Evolutionary conservation across 805 yeast species (phyloP), one percentile per base, ranked within the genome.

Genomic region (Saccharomycopsis fermentans): DNA sequence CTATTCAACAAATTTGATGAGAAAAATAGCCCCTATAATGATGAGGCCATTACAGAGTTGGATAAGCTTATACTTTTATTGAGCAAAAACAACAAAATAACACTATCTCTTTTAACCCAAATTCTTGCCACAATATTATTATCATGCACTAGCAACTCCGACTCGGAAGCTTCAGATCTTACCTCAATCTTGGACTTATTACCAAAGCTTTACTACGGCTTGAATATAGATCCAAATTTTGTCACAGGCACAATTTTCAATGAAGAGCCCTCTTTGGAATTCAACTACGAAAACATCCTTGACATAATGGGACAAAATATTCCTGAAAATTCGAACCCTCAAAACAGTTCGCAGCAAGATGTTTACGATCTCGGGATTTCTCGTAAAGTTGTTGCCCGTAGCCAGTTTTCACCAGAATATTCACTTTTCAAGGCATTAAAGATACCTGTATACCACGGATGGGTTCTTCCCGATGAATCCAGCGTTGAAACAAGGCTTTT

Each of bases 401-500:
- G 17, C 2, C 14, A 37, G 6, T 8, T 17, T 14, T 83, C 90
- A 64, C 91, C 96, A 2, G 86, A 83, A 43, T 67, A 81, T 58
- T 73, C 78, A 2, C 66, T 88, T 6, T 89, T 89, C 68, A 69
- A 76, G 6, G 71, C 79, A 3, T 86, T 82, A 67, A 82, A 77
- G 35, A 72, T 87, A 6, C 78, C 77, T 14, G 69, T 91, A 47
- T 82, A 81, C 2, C 98, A 92, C 69, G 97, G 96, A 1, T 91
- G 97, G 96, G 73, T 84, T 27, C 73, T 81, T n/a, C 78, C 78
- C 55, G 79, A 77, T 40, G 68, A 66, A 3, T 54, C 55, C 6
- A 71, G 71, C 58, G 67, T 64, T 54, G 65, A 55, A 2, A 77
- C 70, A 58, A 64, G 67, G 21, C 66, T 67, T 32, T 71, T 80